A percentile compares a stretch with the other conserved stretches of the same genome.
Evolutionary conservation across 78 protist genomes (phyloP).

Genomic region (Dictyostelium firmibasis): DNA sequence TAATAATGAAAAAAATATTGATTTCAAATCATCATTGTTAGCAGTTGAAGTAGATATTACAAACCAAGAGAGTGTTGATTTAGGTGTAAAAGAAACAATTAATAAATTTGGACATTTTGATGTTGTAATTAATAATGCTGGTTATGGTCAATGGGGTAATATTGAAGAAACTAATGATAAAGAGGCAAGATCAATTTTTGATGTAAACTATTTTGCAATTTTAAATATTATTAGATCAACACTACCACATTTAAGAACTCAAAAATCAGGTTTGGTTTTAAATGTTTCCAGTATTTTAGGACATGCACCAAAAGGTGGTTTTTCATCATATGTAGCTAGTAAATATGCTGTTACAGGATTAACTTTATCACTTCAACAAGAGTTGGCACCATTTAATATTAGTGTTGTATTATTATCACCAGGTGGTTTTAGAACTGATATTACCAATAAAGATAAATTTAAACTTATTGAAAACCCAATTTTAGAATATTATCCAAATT

Average conservation of each 20-base stretch:
- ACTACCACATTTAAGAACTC: background rate
- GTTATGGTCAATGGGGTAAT: conserved; percentile 12
- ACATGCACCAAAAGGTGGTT: background rate
- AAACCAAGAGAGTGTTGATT: background rate
- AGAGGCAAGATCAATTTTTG: background rate
- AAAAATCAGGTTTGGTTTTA: background rate
- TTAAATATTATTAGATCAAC: background rate
- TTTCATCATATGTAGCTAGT: background rate
- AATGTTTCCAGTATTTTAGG: conserved; percentile 35
- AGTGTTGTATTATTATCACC: background rate
- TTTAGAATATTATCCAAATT: background rate
- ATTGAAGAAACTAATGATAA: background rate
- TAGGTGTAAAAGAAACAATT: background rate
- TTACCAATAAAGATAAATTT: background rate
- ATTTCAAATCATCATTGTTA: background rate
- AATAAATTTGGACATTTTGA: background rate
- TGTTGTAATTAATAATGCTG: conserved; percentile 24
- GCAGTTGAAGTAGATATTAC: background rate
- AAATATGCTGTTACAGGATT: background rate
- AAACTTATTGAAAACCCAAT: background rate
- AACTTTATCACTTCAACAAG: background rate
- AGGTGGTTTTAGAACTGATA: background rate
- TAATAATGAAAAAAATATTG: background rate
- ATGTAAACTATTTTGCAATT: background rate
- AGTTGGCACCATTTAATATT: background rate